Percentiles rank a stretch among this genome's conserved stretches.
Conservation (phyloP, 768 basidiomycete genomes). For the Tulasnella sp. region DNA sequence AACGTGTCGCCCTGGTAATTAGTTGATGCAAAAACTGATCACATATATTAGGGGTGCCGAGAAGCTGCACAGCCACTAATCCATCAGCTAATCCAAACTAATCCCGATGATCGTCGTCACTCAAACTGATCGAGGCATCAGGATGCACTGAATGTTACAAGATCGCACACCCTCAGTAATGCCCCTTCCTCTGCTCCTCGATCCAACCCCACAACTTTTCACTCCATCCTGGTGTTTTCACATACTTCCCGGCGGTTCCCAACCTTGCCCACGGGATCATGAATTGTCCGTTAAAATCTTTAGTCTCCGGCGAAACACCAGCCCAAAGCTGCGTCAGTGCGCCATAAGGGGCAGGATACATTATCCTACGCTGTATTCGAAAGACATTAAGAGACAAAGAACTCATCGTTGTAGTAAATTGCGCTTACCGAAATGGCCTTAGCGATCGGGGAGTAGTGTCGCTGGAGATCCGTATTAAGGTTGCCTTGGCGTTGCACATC, state of each 20-base stretch:
- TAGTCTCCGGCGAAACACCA: conserved; percentile 15
- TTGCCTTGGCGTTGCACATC: too few relatives aligned
- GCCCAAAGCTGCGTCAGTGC: conserved; percentile 18
- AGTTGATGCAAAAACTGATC: too few relatives aligned
- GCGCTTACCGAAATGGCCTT: conserved; percentile 10
- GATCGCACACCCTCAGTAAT: too few relatives aligned
- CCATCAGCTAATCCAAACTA: too few relatives aligned
- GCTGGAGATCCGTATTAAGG: conserved; percentile 17
- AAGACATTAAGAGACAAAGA: background rate
- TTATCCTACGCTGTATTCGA: conserved; percentile 5
- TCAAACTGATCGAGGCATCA: too few relatives aligned
- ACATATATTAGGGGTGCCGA: too few relatives aligned
- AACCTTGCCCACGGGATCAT: conserved; percentile 10
- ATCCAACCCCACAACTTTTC: conserved; percentile 14
- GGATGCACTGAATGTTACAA: too few relatives aligned
- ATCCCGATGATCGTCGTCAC: too few relatives aligned
- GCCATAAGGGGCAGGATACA: conserved; percentile 16
- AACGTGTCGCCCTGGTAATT: too few relatives aligned
- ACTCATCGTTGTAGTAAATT: background rate
- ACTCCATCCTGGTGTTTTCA: background rate
- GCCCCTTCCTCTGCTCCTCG: conserved; percentile 10
- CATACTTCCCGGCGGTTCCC: background rate
- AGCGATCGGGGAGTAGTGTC: conserved; percentile 1
- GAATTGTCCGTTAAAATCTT: conserved; percentile 10
- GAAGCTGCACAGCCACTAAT: too few relatives aligned